Evolutionary conservation across 345 rosid genomes (phyloP), one percentile per base, ranked within the genome.

Genomic region (Dovyalis caffra): DNA sequence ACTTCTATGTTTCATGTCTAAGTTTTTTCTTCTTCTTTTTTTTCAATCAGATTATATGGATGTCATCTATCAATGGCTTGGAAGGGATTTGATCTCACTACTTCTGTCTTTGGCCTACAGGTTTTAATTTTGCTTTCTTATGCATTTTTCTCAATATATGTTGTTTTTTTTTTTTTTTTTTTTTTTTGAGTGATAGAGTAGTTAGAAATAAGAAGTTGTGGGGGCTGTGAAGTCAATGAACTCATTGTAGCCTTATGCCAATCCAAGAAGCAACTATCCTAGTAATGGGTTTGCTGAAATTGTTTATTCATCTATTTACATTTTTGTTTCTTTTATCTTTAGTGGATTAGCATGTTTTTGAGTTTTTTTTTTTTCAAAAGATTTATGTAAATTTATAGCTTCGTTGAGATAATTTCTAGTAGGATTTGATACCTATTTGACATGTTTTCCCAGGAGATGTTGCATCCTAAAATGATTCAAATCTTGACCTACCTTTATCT

Each of bases 241-340:
- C 81, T 77, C 94, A 21, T 88, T 95, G 85, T 90, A 90, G 77
- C 99, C 98, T 10, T 95, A 90, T 87, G 97, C 97, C 67, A 93
- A 91, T 79, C 92, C 98, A 51, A 89, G 98, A 84, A 86, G 61
- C 74, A 84, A 61, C 81, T 88, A 87, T 84, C 90, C 87, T 71
- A 94, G 99, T 95, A 90, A 75, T 62, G 65, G 45, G 33, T 76
- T 83, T 72, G 45, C 68, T 77, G 47, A 40, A 76, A 7, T 6
- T 66, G n/a, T 68, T 11, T 2, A n/a, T n/a, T n/a, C n/a, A n/a
- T n/a, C n/a, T n/a, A n/a, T n/a, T n/a, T n/a, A n/a, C n/a, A n/a
- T n/a, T 56, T 37, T 31, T 9, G n/a, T 16, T 61, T 61, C 6
- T 0, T 8, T 71, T 3, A 40, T 28, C 38, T 12, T n/a, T 34